Base-by-base conservation (phyloP, 805 yeast genomes). In the Zygosaccharomyces lentus region DNA sequence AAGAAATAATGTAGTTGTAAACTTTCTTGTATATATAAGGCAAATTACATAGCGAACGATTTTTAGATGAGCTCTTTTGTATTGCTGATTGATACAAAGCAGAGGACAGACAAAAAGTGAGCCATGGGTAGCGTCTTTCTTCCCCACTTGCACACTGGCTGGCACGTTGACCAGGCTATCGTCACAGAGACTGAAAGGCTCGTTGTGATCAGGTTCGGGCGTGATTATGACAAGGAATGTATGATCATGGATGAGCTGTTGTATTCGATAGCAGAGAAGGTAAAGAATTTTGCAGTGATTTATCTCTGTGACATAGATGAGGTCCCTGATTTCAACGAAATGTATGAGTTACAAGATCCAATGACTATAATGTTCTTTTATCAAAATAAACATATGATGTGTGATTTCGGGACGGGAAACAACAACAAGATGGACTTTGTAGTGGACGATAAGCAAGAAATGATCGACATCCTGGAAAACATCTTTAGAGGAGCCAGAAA, bases 141-240 rank as follows among this genome's bases (percentile, higher is more conserved):
- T 43, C 93, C 95, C 1, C 93, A 88, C 60, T 68, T 88, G 47
- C 78, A 73, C 23, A 76, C 91, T 0, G 96, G 95, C 5, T 88
- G 96, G 97, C 99, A 93, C 60, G 98, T 93, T 26, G 99, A 93
- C 67, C 98, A 93, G 62, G 96, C 99, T 6, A 93, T 93, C 31
- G 72, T 93, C 17, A 80, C 88, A n/a, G 99, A 93, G 60, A 95
- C 86, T 48, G 96, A 87, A 42, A 69, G 96, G 47, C 66, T 93
- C 6, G 97, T 93, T 21, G 82, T 90, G 9, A 78, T 93, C 13
- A 72, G 99, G 30, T 93, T 93, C 64, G 99, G 99, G 1, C 70
- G 84, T 35, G 96, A 86, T 51, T 66, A 72, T 43, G 87, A 84
- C 52, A 74, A 77, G 39, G 86, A 83, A 37, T 88, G 96, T 59